Percentiles rank a stretch among this genome's conserved stretches.
phyloP scores from a whole-genome alignment of 345 rosid genomes.

The Euphorbia peplus region DNA sequence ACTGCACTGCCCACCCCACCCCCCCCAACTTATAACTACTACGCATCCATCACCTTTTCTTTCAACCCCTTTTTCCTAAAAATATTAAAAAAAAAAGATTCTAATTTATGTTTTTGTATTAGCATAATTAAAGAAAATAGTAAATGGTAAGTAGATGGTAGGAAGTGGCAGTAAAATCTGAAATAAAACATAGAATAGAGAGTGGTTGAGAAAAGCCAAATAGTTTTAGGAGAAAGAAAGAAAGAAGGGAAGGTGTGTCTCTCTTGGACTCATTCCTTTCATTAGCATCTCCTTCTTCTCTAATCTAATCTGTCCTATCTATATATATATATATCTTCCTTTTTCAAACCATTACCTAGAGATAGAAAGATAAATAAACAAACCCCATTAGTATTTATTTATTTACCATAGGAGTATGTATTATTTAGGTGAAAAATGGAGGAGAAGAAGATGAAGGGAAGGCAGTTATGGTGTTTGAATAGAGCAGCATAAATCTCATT shows the following conservation, averaged over 20 bases:
- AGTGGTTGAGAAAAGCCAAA: slow-evolving; percentile 21
- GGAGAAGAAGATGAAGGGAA: not conserved
- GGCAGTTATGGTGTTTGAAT: not conserved
- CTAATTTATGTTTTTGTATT: too few species aligned
- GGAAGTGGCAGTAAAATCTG: not conserved
- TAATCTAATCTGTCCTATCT: not conserved
- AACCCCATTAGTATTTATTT: too few species aligned
- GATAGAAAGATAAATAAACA: too few species aligned
- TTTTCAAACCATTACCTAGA: too few species aligned
- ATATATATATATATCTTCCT: too few species aligned
- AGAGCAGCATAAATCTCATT: too few species aligned
- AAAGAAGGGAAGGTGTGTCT: slow-evolving; percentile 23
- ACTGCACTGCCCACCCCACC: slow-evolving; percentile 14
- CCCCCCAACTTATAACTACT: slow-evolving; percentile 16
- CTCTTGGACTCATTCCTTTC: slow-evolving; percentile 25
- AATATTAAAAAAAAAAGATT: too few species aligned
- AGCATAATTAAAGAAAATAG: too few species aligned
- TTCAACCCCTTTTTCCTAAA: not conserved
- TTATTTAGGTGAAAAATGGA: not conserved
- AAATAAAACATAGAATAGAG: slow-evolving; percentile 11
- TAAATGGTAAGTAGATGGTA: slow-evolving; percentile 14
- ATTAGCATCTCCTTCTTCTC: slow-evolving; percentile 16
- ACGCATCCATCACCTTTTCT: not conserved
- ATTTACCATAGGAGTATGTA: too few species aligned
- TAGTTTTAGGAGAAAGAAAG: slow-evolving; percentile 17